Evolutionary conservation across 345 rosid genomes (phyloP), one percentile per base, ranked within the genome.

Genomic region (Rhodamnia rubescens): DNA sequence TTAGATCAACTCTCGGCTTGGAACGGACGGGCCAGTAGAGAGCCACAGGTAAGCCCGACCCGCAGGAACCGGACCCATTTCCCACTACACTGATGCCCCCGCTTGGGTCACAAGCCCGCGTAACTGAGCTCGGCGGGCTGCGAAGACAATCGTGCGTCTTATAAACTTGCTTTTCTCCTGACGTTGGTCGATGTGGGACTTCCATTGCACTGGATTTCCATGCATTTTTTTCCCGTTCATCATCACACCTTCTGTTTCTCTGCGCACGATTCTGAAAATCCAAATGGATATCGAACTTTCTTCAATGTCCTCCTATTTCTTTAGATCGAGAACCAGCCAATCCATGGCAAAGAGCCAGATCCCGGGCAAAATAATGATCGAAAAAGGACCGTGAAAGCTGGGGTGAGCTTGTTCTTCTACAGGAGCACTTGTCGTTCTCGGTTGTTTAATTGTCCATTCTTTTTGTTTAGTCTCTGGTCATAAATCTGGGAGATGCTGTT

Each of bases 1-100:
- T 11, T 50, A 4, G 13, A 50, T 11, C 52, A 50, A 50, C 52
- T 50, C 52, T 50, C 52, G 52, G 14, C 93, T 90, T 88, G 89
- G 92, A 88, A 22, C 53, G 93, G 92, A 86, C 90, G 6, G 4
- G 85, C 88, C 90, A 50, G 61, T 0, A 13, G 6, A 4, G 0
- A 11, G 10, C 90, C 85, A 53, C 26, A 1, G 11, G 7, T 2
- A 11, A 22, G 13, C 81, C 85, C 90, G n/a, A 18, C 90, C 88
- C 32, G 12, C 3, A 6, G 22, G 44, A 4, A 42, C 44, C 44
- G 4, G 4, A 42, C 82, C 82, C 78, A 20, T 4, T 15, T 89
- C 14, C 90, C 57, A n/a, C 13, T 86, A 83, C 85, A 2, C 1
- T 26, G 6, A 24, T 4, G 88, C 87, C 88, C 91, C 85, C 89